Evolutionary conservation across 2,329 filamentous ascomycete genomes (phyloP).

Genomic region (Cladophialophora yegresii): DNA sequence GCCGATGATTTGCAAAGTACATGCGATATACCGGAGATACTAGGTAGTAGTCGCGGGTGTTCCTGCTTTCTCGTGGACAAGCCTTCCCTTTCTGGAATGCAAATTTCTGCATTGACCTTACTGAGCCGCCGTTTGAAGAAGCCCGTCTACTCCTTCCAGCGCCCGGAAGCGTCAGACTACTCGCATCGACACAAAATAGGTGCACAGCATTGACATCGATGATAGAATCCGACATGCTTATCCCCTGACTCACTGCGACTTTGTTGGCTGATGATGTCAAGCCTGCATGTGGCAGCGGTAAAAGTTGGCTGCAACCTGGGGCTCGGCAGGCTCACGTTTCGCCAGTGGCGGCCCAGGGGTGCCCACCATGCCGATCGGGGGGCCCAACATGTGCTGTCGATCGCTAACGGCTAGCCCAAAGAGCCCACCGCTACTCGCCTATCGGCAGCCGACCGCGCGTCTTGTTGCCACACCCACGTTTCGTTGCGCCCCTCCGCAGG

Average conservation of each 20-base stretch:
- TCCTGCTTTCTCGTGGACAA: not conserved
- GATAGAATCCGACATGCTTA: not conserved
- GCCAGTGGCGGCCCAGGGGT: not conserved
- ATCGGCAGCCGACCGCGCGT: not conserved
- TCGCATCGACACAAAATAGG: not conserved
- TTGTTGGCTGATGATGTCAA: not conserved
- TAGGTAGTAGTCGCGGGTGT: not conserved
- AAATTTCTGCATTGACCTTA: not conserved
- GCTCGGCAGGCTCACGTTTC: not conserved
- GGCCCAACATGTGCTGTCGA: not conserved
- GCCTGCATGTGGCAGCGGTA: not conserved
- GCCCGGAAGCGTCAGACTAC: no score
- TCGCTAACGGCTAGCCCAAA: not conserved
- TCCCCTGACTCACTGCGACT: not conserved
- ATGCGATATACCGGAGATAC: not conserved
- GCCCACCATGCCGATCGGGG: not conserved
- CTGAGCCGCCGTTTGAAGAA: not conserved
- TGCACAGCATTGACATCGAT: not conserved
- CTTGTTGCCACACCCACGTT: not conserved
- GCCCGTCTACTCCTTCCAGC: not conserved
- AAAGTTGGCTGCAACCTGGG: conserved; percentile 2
- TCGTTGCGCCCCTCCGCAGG: no score
- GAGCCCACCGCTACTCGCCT: not conserved
- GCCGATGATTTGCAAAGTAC: not conserved
- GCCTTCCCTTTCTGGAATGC: not conserved